Percentiles rank a stretch among this genome's conserved stretches.
phyloP scores from a whole-genome alignment of 2,329 filamentous ascomycete genomes.

The Lecanoromycetidae sp. region DNA sequence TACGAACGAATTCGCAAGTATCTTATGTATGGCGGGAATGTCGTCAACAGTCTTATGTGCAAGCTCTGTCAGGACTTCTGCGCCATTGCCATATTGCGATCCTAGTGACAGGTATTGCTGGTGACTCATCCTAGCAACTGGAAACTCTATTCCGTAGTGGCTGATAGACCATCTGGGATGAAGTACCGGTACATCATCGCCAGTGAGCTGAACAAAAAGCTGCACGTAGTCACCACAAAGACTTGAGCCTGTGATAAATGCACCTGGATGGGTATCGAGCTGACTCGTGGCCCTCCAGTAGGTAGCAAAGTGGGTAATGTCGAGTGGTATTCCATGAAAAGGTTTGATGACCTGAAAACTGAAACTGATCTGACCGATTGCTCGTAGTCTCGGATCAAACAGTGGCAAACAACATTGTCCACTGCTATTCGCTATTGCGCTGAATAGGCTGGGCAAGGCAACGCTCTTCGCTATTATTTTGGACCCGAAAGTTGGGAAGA shows the following conservation, averaged over 20 bases:
- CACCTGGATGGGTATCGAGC: constrained; percentile 70
- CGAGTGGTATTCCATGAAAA: constrained; percentile 79
- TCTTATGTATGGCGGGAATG: constrained; percentile 55
- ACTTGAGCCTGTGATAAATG: constrained; percentile 88
- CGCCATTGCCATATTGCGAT: constrained; percentile 28
- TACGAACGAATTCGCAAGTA: constrained; percentile 65
- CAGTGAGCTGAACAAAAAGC: constrained; percentile 82
- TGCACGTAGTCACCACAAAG: constrained; percentile 90
- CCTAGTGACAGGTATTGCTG: constrained; percentile 40
- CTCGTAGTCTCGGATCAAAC: constrained; percentile 80
- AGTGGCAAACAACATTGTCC: constrained; percentile 75
- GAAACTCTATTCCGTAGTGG: constrained; percentile 65
- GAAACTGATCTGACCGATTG: constrained; percentile 89
- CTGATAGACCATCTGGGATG: constrained; percentile 75
- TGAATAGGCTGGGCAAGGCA: constrained; percentile 77
- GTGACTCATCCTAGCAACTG: constrained; percentile 65
- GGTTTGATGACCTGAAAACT: constrained; percentile 94
- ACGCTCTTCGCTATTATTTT: constrained; percentile 96
- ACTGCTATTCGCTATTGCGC: constrained; percentile 59
- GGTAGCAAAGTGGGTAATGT: constrained; percentile 96
- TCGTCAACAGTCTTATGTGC: constrained; percentile 27
- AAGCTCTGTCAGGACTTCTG: constrained; percentile 25
- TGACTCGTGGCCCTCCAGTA: constrained; percentile 99
- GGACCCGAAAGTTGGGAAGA: constrained; percentile 92
- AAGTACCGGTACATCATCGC: constrained; percentile 73